Evolutionary conservation across 495 filamentous ascomycete species (phyloP).

Genomic region (Neurospora terricola): DNA sequence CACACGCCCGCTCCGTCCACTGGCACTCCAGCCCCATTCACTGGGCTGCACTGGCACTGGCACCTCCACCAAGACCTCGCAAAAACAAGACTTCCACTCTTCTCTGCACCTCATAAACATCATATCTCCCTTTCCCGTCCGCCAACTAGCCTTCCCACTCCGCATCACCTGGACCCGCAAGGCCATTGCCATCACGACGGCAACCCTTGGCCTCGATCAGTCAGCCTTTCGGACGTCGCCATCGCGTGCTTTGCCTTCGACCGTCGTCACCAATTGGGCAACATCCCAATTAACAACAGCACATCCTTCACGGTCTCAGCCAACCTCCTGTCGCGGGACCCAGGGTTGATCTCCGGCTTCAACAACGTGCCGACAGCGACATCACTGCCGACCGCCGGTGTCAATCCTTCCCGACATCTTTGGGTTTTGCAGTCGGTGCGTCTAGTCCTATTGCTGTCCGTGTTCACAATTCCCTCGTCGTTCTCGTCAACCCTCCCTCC

Average conservation of each 20-base stretch:
- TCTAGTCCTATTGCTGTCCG: background rate
- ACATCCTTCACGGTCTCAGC: background rate
- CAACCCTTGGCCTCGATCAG: constrained; percentile 12
- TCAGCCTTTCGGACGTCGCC: background rate
- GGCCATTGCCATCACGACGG: constrained; percentile 11
- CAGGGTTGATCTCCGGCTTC: background rate
- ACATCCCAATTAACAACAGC: background rate
- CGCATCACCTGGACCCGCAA: constrained; percentile 6
- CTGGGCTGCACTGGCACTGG: constrained; percentile 1
- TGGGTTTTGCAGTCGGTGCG: background rate
- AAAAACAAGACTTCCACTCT: constrained; percentile 22
- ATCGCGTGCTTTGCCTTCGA: background rate
- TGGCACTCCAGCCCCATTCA: constrained; percentile 12
- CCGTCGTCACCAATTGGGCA: background rate
- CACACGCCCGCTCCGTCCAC: constrained; percentile 13
- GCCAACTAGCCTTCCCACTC: constrained; percentile 8
- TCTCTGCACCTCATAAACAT: constrained; percentile 7
- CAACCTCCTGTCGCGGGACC: background rate
- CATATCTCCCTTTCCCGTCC: constrained; percentile 11
- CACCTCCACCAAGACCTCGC: constrained; percentile 23
- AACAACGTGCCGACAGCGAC: background rate
- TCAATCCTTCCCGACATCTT: background rate
- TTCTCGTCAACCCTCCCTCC: background rate
- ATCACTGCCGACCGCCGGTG: background rate
- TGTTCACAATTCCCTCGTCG: background rate